phyloP scores from a whole-genome alignment of 1,139 yeast genomes.

The Taphrina wiesneri region DNA sequence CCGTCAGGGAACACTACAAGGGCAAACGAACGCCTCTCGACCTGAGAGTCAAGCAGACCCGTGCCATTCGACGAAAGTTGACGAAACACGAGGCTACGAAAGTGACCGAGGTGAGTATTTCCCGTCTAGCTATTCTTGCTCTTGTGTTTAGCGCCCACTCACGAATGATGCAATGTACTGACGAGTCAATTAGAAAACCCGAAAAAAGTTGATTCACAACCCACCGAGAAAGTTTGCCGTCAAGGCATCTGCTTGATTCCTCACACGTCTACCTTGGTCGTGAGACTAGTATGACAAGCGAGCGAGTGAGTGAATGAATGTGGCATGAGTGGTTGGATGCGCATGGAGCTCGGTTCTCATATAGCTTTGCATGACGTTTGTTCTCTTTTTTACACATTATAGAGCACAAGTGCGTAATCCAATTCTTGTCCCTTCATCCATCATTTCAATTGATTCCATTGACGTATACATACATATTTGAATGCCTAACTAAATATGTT shows the following conservation, averaged over 20 bases:
- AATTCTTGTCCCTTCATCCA: neutral
- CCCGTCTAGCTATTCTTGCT: constrained; percentile 18
- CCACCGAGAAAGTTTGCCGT: constrained; percentile 32
- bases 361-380: neutral
- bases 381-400: neutral
- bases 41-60: constrained; percentile 98
- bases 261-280: neutral
- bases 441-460: neutral
- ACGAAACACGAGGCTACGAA: constrained; percentile 92
- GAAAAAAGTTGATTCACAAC: constrained; percentile 34
- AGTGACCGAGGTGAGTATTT: constrained; percentile 67
- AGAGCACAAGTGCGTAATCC: neutral
- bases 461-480: neutral
- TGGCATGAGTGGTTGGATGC: neutral
- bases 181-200: constrained; percentile 63
- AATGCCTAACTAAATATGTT: no score
- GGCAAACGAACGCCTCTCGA: constrained; percentile 99
- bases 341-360: neutral
- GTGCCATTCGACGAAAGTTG: constrained; percentile 98
- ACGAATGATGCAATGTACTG: neutral
- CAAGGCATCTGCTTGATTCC: constrained; percentile 28
- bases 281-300: neutral
- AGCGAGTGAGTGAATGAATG: neutral
- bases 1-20: constrained; percentile 87
- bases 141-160: constrained; percentile 15